Conservation (phyloP, 768 basidiomycete genomes). For the Krasilnikovozyma curviuscula region DNA sequence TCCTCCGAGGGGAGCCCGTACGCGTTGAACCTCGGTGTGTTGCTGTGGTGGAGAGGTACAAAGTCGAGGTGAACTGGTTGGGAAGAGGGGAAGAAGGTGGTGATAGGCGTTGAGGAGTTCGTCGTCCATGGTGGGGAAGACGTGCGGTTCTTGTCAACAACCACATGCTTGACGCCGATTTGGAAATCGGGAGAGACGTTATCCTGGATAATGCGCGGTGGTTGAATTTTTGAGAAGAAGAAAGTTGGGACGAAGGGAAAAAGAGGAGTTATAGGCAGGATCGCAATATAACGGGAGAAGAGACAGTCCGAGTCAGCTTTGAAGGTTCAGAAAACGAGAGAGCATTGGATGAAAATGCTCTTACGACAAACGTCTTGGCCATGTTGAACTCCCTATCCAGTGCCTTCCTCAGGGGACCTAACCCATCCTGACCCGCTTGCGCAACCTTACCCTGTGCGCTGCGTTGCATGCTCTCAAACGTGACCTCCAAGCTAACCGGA, state of each 20-base stretch:
- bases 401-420: constrained; percentile 44
- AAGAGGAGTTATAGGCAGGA: neutral
- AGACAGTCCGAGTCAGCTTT: neutral
- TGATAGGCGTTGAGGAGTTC: neutral
- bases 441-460: constrained; percentile 60
- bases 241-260: neutral
- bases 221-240: neutral
- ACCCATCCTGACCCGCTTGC: constrained; percentile 84
- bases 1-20: constrained; percentile 52
- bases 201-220: constrained; percentile 40
- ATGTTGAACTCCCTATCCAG: constrained; percentile 7
- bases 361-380: constrained; percentile 10
- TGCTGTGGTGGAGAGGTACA: constrained; percentile 1
- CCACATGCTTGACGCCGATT: constrained; percentile 55
- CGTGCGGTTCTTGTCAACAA: constrained; percentile 31
- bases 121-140: neutral
- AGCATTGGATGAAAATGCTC: neutral
- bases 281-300: neutral
- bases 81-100: constrained; percentile 16
- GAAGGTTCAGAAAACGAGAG: neutral
- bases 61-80: constrained; percentile 16
- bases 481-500: constrained; percentile 80
- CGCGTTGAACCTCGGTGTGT: constrained; percentile 26
- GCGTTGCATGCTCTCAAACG: constrained; percentile 55
- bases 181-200: constrained; percentile 65